Percentiles rank a stretch among this genome's conserved stretches.
These are phyloP conservation scores for Ogataea paradorogensis DNA, from an alignment of 805 yeast genomes.

Conservation along the genomic window DNA sequence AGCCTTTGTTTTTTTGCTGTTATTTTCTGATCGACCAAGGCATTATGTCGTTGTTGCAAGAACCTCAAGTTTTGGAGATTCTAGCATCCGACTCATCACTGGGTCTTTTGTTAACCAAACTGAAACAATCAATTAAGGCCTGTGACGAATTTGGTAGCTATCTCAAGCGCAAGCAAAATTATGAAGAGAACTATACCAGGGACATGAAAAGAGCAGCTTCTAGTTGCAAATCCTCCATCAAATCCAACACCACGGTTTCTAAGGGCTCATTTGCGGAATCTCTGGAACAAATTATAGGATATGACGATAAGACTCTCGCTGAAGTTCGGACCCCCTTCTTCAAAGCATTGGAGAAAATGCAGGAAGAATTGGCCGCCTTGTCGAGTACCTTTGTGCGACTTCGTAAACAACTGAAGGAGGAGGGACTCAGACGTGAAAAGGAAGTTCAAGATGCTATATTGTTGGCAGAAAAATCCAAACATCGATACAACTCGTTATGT, in stretches of 20 bases:
- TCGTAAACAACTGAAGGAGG: slow-evolving; percentile 79
- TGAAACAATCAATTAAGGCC: slow-evolving; percentile 76
- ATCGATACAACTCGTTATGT: slow-evolving; percentile 72
- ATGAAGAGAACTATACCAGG: slow-evolving; percentile 74
- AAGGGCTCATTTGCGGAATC: slow-evolving; percentile 55
- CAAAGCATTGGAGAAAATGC: slow-evolving; percentile 77
- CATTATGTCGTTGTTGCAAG: slow-evolving; percentile 41
- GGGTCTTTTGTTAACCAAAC: slow-evolving; percentile 64
- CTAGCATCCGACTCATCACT: slow-evolving; percentile 73
- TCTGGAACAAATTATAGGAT: slow-evolving; percentile 65
- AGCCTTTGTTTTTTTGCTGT: slow-evolving; percentile 9
- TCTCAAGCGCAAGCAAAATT: slow-evolving; percentile 70
- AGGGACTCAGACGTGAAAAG: slow-evolving; percentile 76
- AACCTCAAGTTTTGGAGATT: slow-evolving; percentile 48
- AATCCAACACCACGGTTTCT: slow-evolving; percentile 38
- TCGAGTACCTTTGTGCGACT: slow-evolving; percentile 65
- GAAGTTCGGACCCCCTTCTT: slow-evolving; percentile 75
- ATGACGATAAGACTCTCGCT: slow-evolving; percentile 68
- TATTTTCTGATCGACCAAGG: slow-evolving; percentile 7
- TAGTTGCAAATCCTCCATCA: slow-evolving; percentile 34
- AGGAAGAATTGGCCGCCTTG: slow-evolving; percentile 76
- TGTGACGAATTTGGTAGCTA: slow-evolving; percentile 84
- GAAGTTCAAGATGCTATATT: slow-evolving; percentile 79
- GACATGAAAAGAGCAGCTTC: slow-evolving; percentile 71
- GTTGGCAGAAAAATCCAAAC: slow-evolving; percentile 84